Evolutionary conservation across 495 filamentous ascomycete genomes (phyloP).

Genomic region (Paragyromitra xinjiangensis): DNA sequence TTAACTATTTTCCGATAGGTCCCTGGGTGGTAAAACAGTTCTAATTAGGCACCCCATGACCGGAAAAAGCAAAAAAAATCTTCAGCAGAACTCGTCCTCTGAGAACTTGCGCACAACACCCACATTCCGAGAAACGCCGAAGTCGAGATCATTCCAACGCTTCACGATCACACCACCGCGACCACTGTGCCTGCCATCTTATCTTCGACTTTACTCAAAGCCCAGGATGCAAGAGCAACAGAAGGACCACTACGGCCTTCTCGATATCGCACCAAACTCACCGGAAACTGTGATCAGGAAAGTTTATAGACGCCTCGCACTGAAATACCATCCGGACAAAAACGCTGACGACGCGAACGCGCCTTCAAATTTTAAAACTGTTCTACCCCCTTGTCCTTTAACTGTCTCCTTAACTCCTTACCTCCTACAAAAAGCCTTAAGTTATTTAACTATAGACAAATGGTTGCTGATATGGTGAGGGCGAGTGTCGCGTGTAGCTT

Average conservation of each 20-base stretch:
- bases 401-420: neutral
- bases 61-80: slow-evolving; percentile 20
- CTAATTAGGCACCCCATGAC: slow-evolving; percentile 13
- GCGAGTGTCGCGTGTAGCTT: slow-evolving; percentile 32
- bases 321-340: slow-evolving; percentile 57
- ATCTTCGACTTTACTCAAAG: neutral
- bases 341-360: slow-evolving; percentile 47
- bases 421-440: neutral
- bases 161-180: neutral
- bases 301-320: slow-evolving; percentile 53
- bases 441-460: neutral
- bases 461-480: slow-evolving; percentile 12
- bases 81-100: slow-evolving; percentile 4
- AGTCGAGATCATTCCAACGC: neutral
- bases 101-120: neutral
- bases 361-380: slow-evolving; percentile 28
- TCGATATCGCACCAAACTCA: slow-evolving; percentile 43
- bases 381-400: slow-evolving; percentile 2
- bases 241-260: slow-evolving; percentile 45
- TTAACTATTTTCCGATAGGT: slow-evolving; percentile 21
- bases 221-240: slow-evolving; percentile 25
- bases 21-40: neutral
- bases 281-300: slow-evolving; percentile 45
- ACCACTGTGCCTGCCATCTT: neutral
- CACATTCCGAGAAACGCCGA: neutral